Evolutionary conservation across 805 yeast genomes (phyloP).

Genomic region (Wickerhamiella azyma): DNA sequence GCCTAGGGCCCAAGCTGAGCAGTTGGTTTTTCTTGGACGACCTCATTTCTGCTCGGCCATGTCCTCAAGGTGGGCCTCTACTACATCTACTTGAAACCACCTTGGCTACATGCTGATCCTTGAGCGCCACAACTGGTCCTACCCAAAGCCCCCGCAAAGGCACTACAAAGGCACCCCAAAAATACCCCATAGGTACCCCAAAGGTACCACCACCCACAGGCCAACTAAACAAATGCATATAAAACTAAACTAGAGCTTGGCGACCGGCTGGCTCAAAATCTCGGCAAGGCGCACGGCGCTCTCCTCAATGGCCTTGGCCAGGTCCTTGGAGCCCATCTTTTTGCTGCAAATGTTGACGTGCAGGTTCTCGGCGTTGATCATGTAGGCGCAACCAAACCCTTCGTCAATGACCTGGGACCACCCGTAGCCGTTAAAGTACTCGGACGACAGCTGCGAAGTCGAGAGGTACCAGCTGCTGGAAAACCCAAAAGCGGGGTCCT

Average conservation of each 20-base stretch:
- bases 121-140: too few relatives aligned
- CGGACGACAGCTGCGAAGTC: constrained; percentile 79
- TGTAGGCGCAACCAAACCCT: constrained; percentile 89
- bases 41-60: too few relatives aligned
- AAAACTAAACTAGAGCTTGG: constrained; percentile 24
- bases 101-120: too few relatives aligned
- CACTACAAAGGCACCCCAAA: too few relatives aligned
- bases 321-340: constrained; percentile 34
- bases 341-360: constrained; percentile 74
- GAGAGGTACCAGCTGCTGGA: constrained; percentile 77
- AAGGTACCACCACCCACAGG: too few relatives aligned
- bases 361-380: constrained; percentile 72
- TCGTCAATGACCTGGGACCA: constrained; percentile 90
- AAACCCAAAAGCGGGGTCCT: constrained; percentile 63
- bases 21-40: too few relatives aligned
- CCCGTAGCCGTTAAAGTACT: constrained; percentile 81
- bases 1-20: too few relatives aligned
- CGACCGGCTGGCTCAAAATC: constrained; percentile 31
- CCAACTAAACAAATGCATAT: not conserved
- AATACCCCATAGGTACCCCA: too few relatives aligned
- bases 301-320: constrained; percentile 56
- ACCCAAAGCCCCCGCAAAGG: too few relatives aligned
- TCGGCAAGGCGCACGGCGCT: constrained; percentile 74
- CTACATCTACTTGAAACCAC: too few relatives aligned
- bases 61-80: too few relatives aligned